Evolutionary conservation across 495 filamentous ascomycete genomes (phyloP).

Genomic region (Elasticomyces elasticus): DNA sequence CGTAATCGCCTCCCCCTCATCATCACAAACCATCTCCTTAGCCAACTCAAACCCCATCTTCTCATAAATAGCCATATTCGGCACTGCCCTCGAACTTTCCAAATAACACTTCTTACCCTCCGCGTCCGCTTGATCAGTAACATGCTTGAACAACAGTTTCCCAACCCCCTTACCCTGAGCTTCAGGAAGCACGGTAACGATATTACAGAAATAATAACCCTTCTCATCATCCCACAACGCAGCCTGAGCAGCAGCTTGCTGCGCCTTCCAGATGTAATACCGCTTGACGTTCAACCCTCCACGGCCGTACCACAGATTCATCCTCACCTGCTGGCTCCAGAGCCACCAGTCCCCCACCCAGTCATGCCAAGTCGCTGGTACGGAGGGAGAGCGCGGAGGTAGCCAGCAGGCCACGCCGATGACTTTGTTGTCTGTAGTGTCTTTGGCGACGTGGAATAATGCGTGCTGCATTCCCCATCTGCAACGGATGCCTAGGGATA

Average conservation of each 20-base stretch:
- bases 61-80: conserved; percentile 58
- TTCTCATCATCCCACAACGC: conserved; percentile 48
- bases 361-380: conserved; percentile 42
- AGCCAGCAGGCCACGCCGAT: conserved; percentile 59
- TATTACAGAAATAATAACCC: conserved; percentile 64
- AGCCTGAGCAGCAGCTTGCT: conserved; percentile 46
- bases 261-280: conserved; percentile 56
- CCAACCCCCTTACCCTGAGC: conserved; percentile 53
- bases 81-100: conserved; percentile 51
- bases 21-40: conserved; percentile 53
- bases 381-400: conserved; percentile 36
- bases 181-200: conserved; percentile 52
- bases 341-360: conserved; percentile 50
- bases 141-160: conserved; percentile 46
- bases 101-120: conserved; percentile 55
- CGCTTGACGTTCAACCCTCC: conserved; percentile 53
- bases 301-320: conserved; percentile 54
- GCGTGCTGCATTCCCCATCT: conserved; percentile 52
- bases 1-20: conserved; percentile 40
- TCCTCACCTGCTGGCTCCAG: conserved; percentile 48
- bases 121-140: conserved; percentile 47
- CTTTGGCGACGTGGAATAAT: conserved; percentile 55
- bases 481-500: conserved; percentile 53
- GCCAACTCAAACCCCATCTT: conserved; percentile 53
- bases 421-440: conserved; percentile 35